Conservation (phyloP, 2,329 filamentous ascomycete genomes). For the Penicillium hordei region DNA sequence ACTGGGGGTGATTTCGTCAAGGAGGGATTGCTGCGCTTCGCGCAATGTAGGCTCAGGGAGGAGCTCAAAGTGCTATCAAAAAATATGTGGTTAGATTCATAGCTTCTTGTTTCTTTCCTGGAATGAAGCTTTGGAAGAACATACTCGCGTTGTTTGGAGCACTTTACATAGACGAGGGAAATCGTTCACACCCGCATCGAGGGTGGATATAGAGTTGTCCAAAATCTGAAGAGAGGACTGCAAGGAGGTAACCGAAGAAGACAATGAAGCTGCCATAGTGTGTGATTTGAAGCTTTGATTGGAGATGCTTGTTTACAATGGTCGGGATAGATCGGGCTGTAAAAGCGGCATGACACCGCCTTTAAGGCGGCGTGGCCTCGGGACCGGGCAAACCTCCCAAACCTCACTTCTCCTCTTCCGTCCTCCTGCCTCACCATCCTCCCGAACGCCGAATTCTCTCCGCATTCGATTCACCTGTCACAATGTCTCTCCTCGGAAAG, state of each 20-base stretch:
- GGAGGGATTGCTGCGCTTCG: slow-evolving; percentile 77
- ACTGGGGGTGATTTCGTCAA: slow-evolving; percentile 87
- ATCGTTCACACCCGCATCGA: slow-evolving; percentile 63
- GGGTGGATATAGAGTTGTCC: slow-evolving; percentile 62
- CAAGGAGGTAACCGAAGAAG: slow-evolving; percentile 61
- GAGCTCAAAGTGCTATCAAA: slow-evolving; percentile 78
- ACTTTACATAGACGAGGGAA: slow-evolving; percentile 63
- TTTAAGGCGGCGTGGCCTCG: slow-evolving; percentile 29
- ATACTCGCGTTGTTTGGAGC: slow-evolving; percentile 61
- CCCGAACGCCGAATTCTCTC: slow-evolving; percentile 28
- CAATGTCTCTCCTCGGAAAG: slow-evolving; percentile 78
- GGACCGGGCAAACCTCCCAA: slow-evolving; percentile 41
- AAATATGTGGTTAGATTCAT: not conserved
- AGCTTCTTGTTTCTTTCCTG: not conserved
- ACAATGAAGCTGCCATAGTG: slow-evolving; percentile 50
- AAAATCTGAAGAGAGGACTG: slow-evolving; percentile 62
- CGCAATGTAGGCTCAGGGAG: slow-evolving; percentile 81
- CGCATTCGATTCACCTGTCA: slow-evolving; percentile 47
- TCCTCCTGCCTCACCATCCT: slow-evolving; percentile 32
- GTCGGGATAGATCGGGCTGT: slow-evolving; percentile 23
- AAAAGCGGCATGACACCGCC: slow-evolving; percentile 32
- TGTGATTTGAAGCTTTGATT: not conserved
- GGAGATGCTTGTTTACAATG: slow-evolving; percentile 28
- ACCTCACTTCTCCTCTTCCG: slow-evolving; percentile 35
- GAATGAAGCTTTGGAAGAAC: slow-evolving; percentile 16